Evolutionary conservation across 257 asterid species (phyloP).

Genomic region (Solanum medicagineum): DNA sequence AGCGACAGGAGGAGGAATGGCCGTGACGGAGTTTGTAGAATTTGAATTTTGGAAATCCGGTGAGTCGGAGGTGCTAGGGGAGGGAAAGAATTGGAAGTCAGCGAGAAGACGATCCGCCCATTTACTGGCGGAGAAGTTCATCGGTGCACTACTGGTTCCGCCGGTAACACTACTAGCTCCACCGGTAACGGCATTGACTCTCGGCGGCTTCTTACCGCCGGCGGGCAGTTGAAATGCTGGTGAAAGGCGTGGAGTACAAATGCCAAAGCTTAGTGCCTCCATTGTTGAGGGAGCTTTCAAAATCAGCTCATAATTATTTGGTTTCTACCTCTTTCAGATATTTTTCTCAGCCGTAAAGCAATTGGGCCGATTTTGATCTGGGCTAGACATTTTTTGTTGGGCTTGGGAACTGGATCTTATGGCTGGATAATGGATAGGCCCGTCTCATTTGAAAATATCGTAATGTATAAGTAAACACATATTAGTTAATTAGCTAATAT

Average conservation of each 20-base stretch:
- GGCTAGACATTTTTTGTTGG: not conserved
- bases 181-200: conserved; percentile 52
- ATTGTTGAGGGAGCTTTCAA: conserved; percentile 7
- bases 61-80: conserved; percentile 21
- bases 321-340: not conserved
- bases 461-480: too few relatives aligned
- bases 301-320: not conserved
- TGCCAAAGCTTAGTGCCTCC: conserved; percentile 47
- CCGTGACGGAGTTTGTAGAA: conserved; percentile 16
- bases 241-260: conserved; percentile 28
- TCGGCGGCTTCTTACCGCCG: conserved; percentile 15
- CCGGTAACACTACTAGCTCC: conserved; percentile 14
- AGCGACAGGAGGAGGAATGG: conserved; percentile 28
- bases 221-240: conserved; percentile 13
- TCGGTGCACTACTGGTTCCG: conserved; percentile 2
- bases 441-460: not conserved
- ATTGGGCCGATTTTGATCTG: not conserved
- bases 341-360: not conserved
- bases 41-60: conserved; percentile 17
- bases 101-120: conserved; percentile 98
- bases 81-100: conserved; percentile 91
- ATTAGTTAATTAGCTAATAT: too few relatives aligned
- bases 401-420: not conserved
- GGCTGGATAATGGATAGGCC: not conserved
- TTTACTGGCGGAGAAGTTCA: conserved; percentile 41